Base-by-base conservation (phyloP, 768 basidiomycete genomes). In the Kwoniella dejecticola region DNA sequence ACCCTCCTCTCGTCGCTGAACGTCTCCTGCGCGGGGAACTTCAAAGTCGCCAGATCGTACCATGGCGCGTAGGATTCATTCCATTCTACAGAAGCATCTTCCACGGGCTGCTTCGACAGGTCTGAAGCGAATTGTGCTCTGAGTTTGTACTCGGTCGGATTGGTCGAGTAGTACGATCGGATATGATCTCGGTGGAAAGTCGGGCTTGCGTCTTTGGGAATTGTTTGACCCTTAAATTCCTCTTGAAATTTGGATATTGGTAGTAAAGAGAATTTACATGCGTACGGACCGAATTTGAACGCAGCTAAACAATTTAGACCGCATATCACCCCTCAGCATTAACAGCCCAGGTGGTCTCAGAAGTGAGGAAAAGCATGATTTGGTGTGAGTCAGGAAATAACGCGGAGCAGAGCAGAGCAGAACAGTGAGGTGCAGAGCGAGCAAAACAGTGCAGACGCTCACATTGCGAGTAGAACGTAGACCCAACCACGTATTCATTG, bases 381-480 rank as follows among this genome's bases (percentile, higher is more conserved):
- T n/a, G n/a, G n/a, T n/a, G n/a, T n/a, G n/a, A n/a, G n/a, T n/a
- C n/a, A n/a, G n/a, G n/a, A n/a, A n/a, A n/a, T n/a, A n/a, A n/a
- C n/a, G n/a, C n/a, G n/a, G n/a, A n/a, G n/a, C n/a, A n/a, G n/a
- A n/a, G n/a, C n/a, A n/a, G n/a, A n/a, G n/a, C n/a, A n/a, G n/a
- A n/a, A n/a, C n/a, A n/a, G n/a, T n/a, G n/a, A n/a, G n/a, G n/a
- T n/a, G n/a, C n/a, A n/a, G n/a, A n/a, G n/a, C n/a, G 12, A 7
- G 21, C 44, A 10, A n/a, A 1, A n/a, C n/a, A n/a, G 3, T 3
- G 15, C 11, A 27, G 2, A 12, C 33, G 57, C 64, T 58, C 45
- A 66, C 64, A 66, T 40, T 66, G 64, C 23, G 60, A 61, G 40
- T 52, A 66, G 24, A 66, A 57, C 2, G 60, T 61, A 13, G 60